Evolutionary conservation across 2,329 filamentous ascomycete species (phyloP).

Genomic region (Aspergillus glaucus): DNA sequence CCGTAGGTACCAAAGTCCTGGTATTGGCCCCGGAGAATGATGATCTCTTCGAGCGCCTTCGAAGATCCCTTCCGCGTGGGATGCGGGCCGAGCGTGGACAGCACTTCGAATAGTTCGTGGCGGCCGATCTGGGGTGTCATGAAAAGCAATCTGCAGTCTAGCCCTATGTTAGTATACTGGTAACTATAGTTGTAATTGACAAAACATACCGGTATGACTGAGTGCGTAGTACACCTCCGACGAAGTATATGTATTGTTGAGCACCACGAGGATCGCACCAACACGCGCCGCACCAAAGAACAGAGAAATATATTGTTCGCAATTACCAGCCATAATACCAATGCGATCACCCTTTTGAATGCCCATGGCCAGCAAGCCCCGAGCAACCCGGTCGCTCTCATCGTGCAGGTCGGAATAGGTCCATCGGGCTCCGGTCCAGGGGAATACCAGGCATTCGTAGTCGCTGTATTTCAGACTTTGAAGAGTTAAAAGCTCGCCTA

Average conservation of each 20-base stretch:
- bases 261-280: constrained; percentile 64
- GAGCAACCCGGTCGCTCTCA: constrained; percentile 56
- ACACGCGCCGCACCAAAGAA: constrained; percentile 66
- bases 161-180: not conserved
- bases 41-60: constrained; percentile 41
- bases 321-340: constrained; percentile 65
- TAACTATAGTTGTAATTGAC: not conserved
- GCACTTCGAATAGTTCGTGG: constrained; percentile 56
- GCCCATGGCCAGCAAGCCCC: constrained; percentile 61
- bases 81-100: constrained; percentile 45
- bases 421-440: constrained; percentile 71
- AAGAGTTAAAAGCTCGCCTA: constrained; percentile 65
- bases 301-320: constrained; percentile 55
- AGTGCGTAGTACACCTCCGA: constrained; percentile 66
- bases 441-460: constrained; percentile 64
- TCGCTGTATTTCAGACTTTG: constrained; percentile 61
- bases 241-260: constrained; percentile 77
- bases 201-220: constrained; percentile 57
- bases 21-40: constrained; percentile 55
- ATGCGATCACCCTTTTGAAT: constrained; percentile 64
- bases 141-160: constrained; percentile 67
- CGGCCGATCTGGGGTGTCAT: constrained; percentile 63
- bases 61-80: constrained; percentile 29
- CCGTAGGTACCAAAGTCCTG: constrained; percentile 55
- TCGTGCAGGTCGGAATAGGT: constrained; percentile 60